phyloP scores from a whole-genome alignment of 306 rosid genomes.

The Gastrolobium villosum region DNA sequence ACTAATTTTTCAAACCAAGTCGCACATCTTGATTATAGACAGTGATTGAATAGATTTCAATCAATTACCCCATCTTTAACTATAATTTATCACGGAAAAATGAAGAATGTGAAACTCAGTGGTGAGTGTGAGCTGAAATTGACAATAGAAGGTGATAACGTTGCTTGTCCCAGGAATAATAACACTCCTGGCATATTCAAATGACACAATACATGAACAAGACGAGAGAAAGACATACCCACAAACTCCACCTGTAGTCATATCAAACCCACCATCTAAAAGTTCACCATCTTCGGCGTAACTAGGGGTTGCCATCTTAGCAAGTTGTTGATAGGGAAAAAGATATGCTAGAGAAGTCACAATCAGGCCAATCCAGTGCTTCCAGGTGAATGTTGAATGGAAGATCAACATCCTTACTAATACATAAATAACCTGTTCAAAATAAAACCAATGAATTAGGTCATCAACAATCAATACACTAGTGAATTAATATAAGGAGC shows the following conservation, averaged over 20 bases:
- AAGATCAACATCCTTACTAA: slow-evolving; percentile 69
- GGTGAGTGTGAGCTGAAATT: not conserved
- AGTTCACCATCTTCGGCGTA: slow-evolving; percentile 85
- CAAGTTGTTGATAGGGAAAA: slow-evolving; percentile 77
- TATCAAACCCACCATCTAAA: slow-evolving; percentile 96
- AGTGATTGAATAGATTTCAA: not conserved
- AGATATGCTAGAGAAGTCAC: slow-evolving; percentile 70
- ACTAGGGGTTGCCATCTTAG: slow-evolving; percentile 75
- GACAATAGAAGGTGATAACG: slow-evolving; percentile 11
- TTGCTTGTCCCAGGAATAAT: not conserved
- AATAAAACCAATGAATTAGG: slow-evolving; percentile 35
- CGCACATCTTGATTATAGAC: not conserved
- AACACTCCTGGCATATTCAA: not conserved
- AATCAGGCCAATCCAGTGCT: slow-evolving; percentile 79
- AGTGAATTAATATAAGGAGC: slow-evolving; percentile 7
- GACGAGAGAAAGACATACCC: slow-evolving; percentile 67
- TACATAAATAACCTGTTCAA: slow-evolving; percentile 66
- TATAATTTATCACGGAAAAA: not conserved
- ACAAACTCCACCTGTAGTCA: slow-evolving; percentile 89
- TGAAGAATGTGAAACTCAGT: slow-evolving; percentile 9
- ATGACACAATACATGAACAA: not conserved
- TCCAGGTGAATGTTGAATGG: slow-evolving; percentile 83
- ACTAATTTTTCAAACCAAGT: not conserved
- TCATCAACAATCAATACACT: not conserved
- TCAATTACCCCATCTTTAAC: not conserved